Conservation (phyloP, 2,329 filamentous ascomycete species). For the Colletotrichum horii region DNA sequence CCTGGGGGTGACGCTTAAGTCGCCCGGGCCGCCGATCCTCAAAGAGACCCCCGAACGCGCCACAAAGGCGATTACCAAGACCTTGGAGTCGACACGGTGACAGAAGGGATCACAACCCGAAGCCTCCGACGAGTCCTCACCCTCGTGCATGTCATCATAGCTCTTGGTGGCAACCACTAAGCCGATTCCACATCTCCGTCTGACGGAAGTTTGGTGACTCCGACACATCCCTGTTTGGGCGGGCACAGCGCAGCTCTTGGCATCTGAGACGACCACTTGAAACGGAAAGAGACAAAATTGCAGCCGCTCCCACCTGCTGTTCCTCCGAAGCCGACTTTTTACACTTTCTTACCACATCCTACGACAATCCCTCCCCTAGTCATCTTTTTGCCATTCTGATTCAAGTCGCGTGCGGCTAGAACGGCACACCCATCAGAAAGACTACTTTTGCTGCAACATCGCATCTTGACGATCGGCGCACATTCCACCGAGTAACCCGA, state of each 20-base stretch:
- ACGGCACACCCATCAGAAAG: background rate
- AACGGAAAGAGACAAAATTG: slow-evolving; percentile 15
- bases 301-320: background rate
- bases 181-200: slow-evolving; percentile 14
- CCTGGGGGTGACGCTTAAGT: background rate
- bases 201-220: background rate
- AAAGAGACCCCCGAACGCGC: background rate
- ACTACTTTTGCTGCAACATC: background rate
- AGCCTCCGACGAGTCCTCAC: background rate
- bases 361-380: background rate
- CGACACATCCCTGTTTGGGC: slow-evolving; percentile 9
- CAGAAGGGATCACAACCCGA: background rate
- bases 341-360: background rate
- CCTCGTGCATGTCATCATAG: slow-evolving; percentile 2
- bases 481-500: background rate
- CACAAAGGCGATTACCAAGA: background rate
- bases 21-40: background rate
- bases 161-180: slow-evolving; percentile 1
- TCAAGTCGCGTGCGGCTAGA: background rate
- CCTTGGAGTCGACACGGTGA: background rate
- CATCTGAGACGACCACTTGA: slow-evolving; percentile 4
- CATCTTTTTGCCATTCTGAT: background rate
- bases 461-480: background rate
- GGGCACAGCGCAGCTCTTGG: slow-evolving; percentile 3
- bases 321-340: background rate